Base-by-base conservation (phyloP, 2,329 filamentous ascomycete species). In the Diaporthe sp. region DNA sequence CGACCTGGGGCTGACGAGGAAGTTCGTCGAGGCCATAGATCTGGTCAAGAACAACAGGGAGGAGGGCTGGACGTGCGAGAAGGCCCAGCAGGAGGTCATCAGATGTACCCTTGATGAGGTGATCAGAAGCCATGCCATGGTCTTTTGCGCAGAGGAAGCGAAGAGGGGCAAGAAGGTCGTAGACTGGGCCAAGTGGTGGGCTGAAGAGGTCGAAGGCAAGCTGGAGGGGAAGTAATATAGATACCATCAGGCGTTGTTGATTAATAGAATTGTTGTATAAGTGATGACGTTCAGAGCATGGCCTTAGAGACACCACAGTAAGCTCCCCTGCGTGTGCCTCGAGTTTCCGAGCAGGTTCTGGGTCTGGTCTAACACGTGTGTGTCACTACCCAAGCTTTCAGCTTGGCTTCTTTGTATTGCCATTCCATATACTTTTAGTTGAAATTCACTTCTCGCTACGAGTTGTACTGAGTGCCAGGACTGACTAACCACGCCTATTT, bases 111-210 rank as follows among this genome's bases (percentile, higher is more conserved):
- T 98, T 10, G 95, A 98, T 74, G 97, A 98, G 81, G 91, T 94
- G 1, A 89, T 98, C n/a, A 89, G 94, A 67, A 98, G 95, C 81
- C 97, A 98, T 85, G 96, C 94, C 2, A 90, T 97, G 84, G 96
- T 98, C 0, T 99, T 98, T 86, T 96, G 95, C 34, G 97, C 96
- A 0, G 97, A 98, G 84, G 94, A 98, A 80, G 95, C 96, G 7
- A 90, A 96, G 80, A 87, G 86, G 68, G 88, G 89, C 69, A 91
- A 89, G 80, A 92, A 89, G 81, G 92, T 97, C 10, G 85, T 98
- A 5, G 89, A 93, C 78, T 98, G 94, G 92, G 85, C 85, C 58
- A 84, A 88, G 62, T 98, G 95, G 94, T 98, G 95, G 95, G 84
- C 85, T 44, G 82, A 84, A 75, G 87, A 91, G 77, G 87, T 93